Evolutionary conservation across 257 asterid genomes (phyloP).

Genomic region (Avicennia marina): DNA sequence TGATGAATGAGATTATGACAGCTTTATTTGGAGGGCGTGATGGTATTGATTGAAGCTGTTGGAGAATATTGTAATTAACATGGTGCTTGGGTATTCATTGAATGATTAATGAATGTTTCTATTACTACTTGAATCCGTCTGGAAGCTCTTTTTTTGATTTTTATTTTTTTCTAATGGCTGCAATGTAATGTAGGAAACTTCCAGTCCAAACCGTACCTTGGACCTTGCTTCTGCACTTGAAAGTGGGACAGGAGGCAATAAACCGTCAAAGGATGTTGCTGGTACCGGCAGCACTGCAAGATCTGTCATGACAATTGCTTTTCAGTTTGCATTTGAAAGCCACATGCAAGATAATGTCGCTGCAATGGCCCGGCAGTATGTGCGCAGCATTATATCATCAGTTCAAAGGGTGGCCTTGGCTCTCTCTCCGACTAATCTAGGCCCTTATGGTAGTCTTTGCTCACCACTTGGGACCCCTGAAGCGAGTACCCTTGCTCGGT

Average conservation of each 20-base stretch:
- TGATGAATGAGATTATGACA: too few relatives aligned
- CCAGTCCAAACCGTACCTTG: conserved; percentile 86
- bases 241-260: conserved; percentile 63
- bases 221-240: conserved; percentile 95
- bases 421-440: conserved; percentile 65
- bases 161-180: neutral
- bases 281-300: conserved; percentile 40
- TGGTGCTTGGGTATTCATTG: too few relatives aligned
- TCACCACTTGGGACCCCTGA: conserved; percentile 79
- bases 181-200: conserved; percentile 54
- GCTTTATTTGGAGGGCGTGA: too few relatives aligned
- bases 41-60: too few relatives aligned
- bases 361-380: conserved; percentile 79
- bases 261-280: conserved; percentile 38
- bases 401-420: conserved; percentile 92
- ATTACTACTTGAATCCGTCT: neutral
- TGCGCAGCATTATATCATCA: conserved; percentile 77
- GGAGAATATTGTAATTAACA: too few relatives aligned
- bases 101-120: too few relatives aligned
- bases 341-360: conserved; percentile 92
- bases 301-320: conserved; percentile 90
- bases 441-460: conserved; percentile 45
- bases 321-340: conserved; percentile 83
- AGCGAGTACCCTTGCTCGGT: conserved; percentile 80
- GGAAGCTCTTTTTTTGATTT: neutral